Evolutionary conservation across 495 filamentous ascomycete genomes (phyloP).

Genomic region (Penicillium taxi): DNA sequence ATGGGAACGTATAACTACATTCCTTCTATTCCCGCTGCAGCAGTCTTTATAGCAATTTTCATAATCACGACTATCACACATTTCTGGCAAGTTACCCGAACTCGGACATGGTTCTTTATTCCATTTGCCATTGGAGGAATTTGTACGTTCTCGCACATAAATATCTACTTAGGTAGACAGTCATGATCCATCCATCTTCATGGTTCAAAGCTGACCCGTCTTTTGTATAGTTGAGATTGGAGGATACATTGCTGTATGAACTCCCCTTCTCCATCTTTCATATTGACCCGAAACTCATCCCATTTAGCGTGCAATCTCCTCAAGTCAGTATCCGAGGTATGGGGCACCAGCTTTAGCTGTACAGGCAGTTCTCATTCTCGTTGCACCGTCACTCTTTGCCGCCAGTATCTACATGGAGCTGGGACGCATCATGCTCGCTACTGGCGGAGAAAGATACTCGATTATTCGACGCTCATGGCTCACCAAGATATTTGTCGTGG

Average conservation of each 20-base stretch:
- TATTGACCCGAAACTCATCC: constrained; percentile 40
- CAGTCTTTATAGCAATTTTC: constrained; percentile 17
- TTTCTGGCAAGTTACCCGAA: constrained; percentile 26
- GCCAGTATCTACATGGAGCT: constrained; percentile 51
- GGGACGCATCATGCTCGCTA: constrained; percentile 36
- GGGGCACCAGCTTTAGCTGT: constrained; percentile 3
- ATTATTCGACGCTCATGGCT: constrained; percentile 10
- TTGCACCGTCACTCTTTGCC: constrained; percentile 9
- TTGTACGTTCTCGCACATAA: constrained; percentile 28
- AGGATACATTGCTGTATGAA: constrained; percentile 17
- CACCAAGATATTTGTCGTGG: constrained; percentile 25
- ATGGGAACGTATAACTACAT: constrained; percentile 13
- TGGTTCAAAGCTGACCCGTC: neutral
- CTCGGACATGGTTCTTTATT: constrained; percentile 54
- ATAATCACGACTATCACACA: constrained; percentile 1
- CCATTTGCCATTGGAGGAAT: constrained; percentile 49
- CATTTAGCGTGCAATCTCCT: constrained; percentile 37
- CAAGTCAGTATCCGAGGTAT: constrained; percentile 4
- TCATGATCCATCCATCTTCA: too few relatives aligned
- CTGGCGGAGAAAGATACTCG: constrained; percentile 31
- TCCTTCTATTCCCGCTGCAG: constrained; percentile 4
- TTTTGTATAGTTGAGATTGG: neutral
- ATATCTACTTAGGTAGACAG: neutral
- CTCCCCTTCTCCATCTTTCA: constrained; percentile 41
- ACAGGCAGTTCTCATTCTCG: constrained; percentile 8